Evolutionary conservation across 768 basidiomycete species (phyloP), one percentile per base, ranked within the genome.

Genomic region (Rubroboletus satanas): DNA sequence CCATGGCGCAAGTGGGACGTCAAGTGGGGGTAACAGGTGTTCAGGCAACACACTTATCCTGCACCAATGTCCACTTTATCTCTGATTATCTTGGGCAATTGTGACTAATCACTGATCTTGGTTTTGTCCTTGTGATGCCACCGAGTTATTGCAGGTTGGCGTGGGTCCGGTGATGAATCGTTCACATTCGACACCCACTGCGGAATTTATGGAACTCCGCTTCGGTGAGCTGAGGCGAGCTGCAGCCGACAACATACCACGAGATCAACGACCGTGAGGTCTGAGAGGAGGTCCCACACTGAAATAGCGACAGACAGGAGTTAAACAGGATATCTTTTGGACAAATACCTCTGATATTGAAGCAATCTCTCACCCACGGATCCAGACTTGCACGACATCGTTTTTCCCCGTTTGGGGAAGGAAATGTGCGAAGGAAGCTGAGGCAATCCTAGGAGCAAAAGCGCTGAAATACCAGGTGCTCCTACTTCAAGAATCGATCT

Each of bases 1-100:
- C 77, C 71, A 72, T 76, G 66, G 65, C 41, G 38, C 31, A 33
- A 21, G 36, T 45, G 48, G 17, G 44, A 12, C 7, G 39, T 52
- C 29, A 26, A 35, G 21, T 21, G 41, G 54, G 32, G 51, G 36
- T 28, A 35, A 50, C 8, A n/a, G 11, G 9, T 44, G 8, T 23
- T 49, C 9, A 18, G 8, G 50, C 31, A 15, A 49, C 35, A 36
- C 23, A 45, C 11, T 38, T 23, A n/a, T 32, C 32, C 18, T 42
- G 5, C n/a, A 38, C 11, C 31, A 29, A 29, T 8, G 12, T 26
- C 50, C 32, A 26, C 10, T 39, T 49, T 51, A 48, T 61, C 36
- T 61, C 43, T 61, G n/a, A 56, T 23, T 12, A 37, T 37, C 47
- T 33, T 11, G 28, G 21, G 18, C 15, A 23, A 48, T 36, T 39